These are phyloP conservation scores for Phlebiopsis gigantea DNA, from an alignment of 768 basidiomycete species.

Conservation along the genomic window DNA sequence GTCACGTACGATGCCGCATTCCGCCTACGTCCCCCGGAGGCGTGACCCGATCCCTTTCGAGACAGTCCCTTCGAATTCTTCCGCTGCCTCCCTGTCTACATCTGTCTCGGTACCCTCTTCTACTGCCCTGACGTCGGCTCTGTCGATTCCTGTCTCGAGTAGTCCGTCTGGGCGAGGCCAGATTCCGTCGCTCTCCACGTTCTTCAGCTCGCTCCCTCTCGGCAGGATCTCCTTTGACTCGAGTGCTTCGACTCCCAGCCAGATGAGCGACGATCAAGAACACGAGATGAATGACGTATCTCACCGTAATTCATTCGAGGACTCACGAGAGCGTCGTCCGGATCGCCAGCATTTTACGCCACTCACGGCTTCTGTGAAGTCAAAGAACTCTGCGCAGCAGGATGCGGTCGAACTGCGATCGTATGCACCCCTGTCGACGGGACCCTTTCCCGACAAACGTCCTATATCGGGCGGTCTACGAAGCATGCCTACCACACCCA, in stretches of 20 bases:
- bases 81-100: background rate
- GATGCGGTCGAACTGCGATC: background rate
- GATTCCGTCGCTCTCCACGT: slow-evolving; percentile 10
- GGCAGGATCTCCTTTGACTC: slow-evolving; percentile 24
- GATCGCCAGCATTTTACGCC: background rate
- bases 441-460: background rate
- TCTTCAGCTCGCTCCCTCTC: slow-evolving; percentile 15
- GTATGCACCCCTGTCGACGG: background rate
- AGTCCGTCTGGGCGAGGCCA: slow-evolving; percentile 7
- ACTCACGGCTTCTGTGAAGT: background rate
- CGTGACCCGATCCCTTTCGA: slow-evolving; percentile 10
- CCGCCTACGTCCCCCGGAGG: background rate
- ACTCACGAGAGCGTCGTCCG: background rate
- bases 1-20: slow-evolving; percentile 3
- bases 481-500: background rate
- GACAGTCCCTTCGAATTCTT: slow-evolving; percentile 2
- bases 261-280: slow-evolving; percentile 24
- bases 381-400: background rate
- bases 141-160: background rate
- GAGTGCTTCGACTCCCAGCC: slow-evolving; percentile 18
- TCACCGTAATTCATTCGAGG: slow-evolving; percentile 2
- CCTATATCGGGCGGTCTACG: background rate
- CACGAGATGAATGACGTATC: slow-evolving; percentile 25
- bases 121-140: slow-evolving; percentile 1
- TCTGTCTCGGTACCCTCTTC: slow-evolving; percentile 3